Conservation (phyloP, 257 asterid species). For the Rubia yunnanensis region DNA sequence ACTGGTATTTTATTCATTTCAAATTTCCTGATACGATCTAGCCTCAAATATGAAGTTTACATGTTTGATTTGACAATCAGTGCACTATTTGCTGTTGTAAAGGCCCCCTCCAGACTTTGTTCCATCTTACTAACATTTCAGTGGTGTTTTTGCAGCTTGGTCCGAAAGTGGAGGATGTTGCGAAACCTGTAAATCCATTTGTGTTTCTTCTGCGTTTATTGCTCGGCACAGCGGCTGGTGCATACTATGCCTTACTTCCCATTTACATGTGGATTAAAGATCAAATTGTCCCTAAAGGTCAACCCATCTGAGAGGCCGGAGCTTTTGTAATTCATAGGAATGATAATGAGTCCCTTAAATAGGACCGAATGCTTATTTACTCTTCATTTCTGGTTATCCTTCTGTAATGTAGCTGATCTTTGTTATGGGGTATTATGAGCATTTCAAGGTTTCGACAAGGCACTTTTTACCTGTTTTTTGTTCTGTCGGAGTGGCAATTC, state of each 20-base stretch:
- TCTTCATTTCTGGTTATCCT: neutral
- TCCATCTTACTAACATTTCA: neutral
- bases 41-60: neutral
- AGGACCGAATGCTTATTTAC: neutral
- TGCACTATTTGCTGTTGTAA: neutral
- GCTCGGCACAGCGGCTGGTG: constrained; percentile 68
- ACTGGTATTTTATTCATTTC: neutral
- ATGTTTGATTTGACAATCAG: neutral
- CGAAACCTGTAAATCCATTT: constrained; percentile 52
- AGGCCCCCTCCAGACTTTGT: neutral
- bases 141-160: constrained; percentile 54
- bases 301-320: constrained; percentile 44
- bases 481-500: too few species aligned
- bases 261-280: constrained; percentile 96
- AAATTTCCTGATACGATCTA: neutral
- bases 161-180: constrained; percentile 75
- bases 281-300: constrained; percentile 68
- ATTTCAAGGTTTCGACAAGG: neutral
- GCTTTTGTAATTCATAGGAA: neutral
- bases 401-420: neutral
- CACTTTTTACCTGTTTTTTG: neutral
- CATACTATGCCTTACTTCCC: constrained; percentile 79
- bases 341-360: neutral
- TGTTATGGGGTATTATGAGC: neutral
- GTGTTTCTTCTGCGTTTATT: constrained; percentile 54